A percentile compares a stretch with the other conserved stretches of the same genome.
These are phyloP conservation scores for Gracilaria gracilis DNA, from an alignment of 23 red algal species.

Conservation along the genomic window DNA sequence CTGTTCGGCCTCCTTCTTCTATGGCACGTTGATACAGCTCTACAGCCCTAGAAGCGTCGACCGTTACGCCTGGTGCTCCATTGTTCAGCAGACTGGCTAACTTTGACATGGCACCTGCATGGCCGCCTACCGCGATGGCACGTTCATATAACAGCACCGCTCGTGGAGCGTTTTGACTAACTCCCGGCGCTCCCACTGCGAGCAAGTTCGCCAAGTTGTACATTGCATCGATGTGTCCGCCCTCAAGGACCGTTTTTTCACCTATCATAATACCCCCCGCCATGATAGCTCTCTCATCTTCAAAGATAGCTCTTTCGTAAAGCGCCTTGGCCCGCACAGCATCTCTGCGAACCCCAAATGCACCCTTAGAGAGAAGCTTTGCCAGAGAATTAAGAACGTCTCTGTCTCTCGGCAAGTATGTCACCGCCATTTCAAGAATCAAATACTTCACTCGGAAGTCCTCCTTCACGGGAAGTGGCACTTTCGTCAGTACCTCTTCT, in stretches of 20 bases:
- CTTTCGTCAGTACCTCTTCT: not conserved
- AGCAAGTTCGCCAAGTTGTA: constrained; percentile 20
- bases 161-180: not conserved
- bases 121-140: constrained; percentile 21
- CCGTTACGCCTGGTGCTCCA: not conserved
- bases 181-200: not conserved
- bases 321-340: constrained; percentile 38
- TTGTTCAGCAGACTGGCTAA: constrained; percentile 11
- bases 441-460: constrained; percentile 6
- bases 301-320: constrained; percentile 7
- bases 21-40: constrained; percentile 29
- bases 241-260: not conserved
- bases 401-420: not conserved
- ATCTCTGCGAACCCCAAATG: constrained; percentile 5
- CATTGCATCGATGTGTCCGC: constrained; percentile 28
- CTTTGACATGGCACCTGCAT: constrained; percentile 1
- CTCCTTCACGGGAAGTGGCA: not conserved
- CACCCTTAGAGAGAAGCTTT: constrained; percentile 24
- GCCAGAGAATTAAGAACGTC: constrained; percentile 10
- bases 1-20: not conserved
- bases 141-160: constrained; percentile 24
- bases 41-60: not conserved
- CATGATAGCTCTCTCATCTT: not conserved
- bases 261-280: not conserved
- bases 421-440: not conserved